Base-by-base conservation (phyloP, 352 stramenopile species). In the Pythium chondricola region DNA sequence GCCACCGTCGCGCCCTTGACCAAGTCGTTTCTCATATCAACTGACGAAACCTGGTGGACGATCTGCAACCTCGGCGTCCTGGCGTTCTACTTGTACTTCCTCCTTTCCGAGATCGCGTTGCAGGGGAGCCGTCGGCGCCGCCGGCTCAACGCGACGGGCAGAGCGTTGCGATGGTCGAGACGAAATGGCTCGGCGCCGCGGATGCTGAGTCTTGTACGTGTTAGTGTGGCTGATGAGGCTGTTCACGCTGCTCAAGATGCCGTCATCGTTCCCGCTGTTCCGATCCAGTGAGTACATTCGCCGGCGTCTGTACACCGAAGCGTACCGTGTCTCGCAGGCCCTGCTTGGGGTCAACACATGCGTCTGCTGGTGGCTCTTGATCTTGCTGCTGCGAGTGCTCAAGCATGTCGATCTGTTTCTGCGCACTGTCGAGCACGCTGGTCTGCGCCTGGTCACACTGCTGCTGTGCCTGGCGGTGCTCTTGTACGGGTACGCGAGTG, bases 401-500 rank as follows among this genome's bases (percentile, higher is more conserved):
- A 48, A 40, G n/a, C 51, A 64, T 18, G 52, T 83, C n/a, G 63
- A 75, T 17, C 48, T 75, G 22, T 56, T 79, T 5, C 58, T 76
- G 10, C 60, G 68, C 22, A 69, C 61, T 16, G 25, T 81, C 30
- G 35, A 64, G 2, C 43, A 62, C 2, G 65, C 64, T 18, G 42
- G 53, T 1, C 53, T 61, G 2, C 49, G 75, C 20, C 50, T 83
- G 16, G 31, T 67, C 17, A 58, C 62, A 9, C 45, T 84, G 14
- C 24, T 74, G 3, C 5, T 77, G 6, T 67, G 62, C 31, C 37
- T 74, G 18, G 40, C 43, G 0, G 16, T 74, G 7, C 46, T 81
- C 22, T 29, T 81, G 7, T 67, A 74, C 40, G 67, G 69, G 8
- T 83, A 78, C 24, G 69, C 67, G 13, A 76, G 61, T 7, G 65